These are phyloP conservation scores for Kwoniella dejecticola DNA, from an alignment of 768 basidiomycete species.

Conservation along the genomic window DNA sequence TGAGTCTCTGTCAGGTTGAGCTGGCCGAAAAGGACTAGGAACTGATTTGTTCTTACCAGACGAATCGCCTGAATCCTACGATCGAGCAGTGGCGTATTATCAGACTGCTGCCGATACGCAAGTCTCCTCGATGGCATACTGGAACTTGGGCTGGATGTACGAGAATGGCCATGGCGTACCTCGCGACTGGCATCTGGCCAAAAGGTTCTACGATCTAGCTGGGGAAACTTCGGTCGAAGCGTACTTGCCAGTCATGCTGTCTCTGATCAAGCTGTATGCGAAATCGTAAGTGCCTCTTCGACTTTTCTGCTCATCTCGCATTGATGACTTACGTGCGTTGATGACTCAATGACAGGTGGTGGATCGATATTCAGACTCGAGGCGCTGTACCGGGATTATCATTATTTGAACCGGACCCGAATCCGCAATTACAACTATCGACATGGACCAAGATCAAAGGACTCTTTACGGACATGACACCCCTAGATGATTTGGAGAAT, in stretches of 20 bases:
- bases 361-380: constrained; percentile 34
- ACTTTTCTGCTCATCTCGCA: no score
- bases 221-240: constrained; percentile 85
- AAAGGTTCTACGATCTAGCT: constrained; percentile 89
- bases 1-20: constrained; percentile 26
- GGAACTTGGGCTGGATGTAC: constrained; percentile 99
- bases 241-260: constrained; percentile 80
- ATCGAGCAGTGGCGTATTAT: constrained; percentile 92
- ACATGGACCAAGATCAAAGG: constrained; percentile 36
- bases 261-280: constrained; percentile 75
- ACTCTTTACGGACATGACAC: constrained; percentile 21
- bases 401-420: constrained; percentile 31
- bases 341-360: constrained; percentile 27
- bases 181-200: constrained; percentile 94
- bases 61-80: constrained; percentile 60
- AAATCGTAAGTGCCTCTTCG: constrained; percentile 68
- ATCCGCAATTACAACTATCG: constrained; percentile 4
- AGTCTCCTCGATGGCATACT: constrained; percentile 90
- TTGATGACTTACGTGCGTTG: no score
- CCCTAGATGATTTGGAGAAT: background rate
- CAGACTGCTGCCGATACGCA: constrained; percentile 92
- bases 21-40: background rate
- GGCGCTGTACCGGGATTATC: constrained; percentile 40
- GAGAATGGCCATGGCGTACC: constrained; percentile 92
- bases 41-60: background rate